Conservation (phyloP, 805 yeast species). For the Yarrowia osloensis region DNA sequence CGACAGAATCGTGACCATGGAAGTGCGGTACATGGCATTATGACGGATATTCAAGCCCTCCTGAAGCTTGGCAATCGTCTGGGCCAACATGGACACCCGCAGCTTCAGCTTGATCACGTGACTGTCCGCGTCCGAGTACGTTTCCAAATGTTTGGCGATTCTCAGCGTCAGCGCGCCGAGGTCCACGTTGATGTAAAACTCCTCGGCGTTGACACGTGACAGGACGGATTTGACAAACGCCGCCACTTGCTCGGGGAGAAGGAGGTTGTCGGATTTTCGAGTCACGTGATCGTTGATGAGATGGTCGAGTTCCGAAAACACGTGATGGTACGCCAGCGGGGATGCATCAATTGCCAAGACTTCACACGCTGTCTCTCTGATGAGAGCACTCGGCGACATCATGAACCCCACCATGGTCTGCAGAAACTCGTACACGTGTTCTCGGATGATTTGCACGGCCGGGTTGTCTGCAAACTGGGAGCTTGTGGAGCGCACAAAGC, state of each 20-base stretch:
- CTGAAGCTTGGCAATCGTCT: constrained; percentile 35
- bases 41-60: constrained; percentile 37
- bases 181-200: constrained; percentile 36
- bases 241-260: constrained; percentile 34
- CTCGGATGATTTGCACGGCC: constrained; percentile 50
- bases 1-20: constrained; percentile 36
- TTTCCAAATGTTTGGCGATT: constrained; percentile 34
- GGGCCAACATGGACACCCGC: constrained; percentile 37
- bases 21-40: constrained; percentile 35
- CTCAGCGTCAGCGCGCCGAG: constrained; percentile 36
- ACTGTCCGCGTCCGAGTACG: constrained; percentile 20
- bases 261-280: not conserved
- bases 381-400: constrained; percentile 49
- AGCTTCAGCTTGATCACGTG: constrained; percentile 35
- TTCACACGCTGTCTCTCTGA: constrained; percentile 72
- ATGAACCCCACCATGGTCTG: constrained; percentile 42
- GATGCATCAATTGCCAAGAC: constrained; percentile 67
- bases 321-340: constrained; percentile 54
- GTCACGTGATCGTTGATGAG: constrained; percentile 32
- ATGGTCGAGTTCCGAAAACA: constrained; percentile 50
- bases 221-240: constrained; percentile 36
- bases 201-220: constrained; percentile 36
- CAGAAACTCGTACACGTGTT: constrained; percentile 46
- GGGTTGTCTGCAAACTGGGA: constrained; percentile 32
- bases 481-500: constrained; percentile 33